Percentiles rank a stretch among this genome's conserved stretches.
Conservation (phyloP, 176 grass and related monocot genomes). For the Zea luxurians region DNA sequence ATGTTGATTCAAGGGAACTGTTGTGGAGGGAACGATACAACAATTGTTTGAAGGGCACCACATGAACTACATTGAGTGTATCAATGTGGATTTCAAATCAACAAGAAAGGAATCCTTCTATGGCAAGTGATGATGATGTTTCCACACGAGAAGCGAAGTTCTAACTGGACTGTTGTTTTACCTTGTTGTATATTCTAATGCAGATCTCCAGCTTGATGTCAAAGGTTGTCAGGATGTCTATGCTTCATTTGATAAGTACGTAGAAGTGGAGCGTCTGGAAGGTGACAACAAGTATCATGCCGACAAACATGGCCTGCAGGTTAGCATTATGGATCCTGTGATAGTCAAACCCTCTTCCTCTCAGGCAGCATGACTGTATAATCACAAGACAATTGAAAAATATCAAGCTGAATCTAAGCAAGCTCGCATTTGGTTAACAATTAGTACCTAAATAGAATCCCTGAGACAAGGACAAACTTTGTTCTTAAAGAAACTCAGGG, state of each 20-base stretch:
- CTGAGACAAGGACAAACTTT: background rate
- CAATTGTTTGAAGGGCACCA: conserved; percentile 99
- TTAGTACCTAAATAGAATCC: background rate
- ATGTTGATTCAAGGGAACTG: conserved; percentile 84
- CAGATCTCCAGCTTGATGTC: conserved; percentile 98
- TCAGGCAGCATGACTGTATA: background rate
- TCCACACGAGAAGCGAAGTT: conserved; percentile 13
- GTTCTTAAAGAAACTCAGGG: background rate
- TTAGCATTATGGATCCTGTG: conserved; percentile 36
- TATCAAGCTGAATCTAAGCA: background rate
- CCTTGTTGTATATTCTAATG: conserved; percentile 35
- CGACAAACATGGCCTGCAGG: conserved; percentile 89
- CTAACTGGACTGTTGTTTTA: conserved; percentile 15
- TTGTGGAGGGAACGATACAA: conserved; percentile 98
- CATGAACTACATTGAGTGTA: conserved; percentile 98
- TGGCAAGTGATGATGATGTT: conserved; percentile 57
- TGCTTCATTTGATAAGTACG: conserved; percentile 98
- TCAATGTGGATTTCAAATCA: conserved; percentile 98
- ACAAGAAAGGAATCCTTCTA: conserved; percentile 99
- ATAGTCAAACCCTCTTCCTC: background rate
- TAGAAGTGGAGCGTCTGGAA: conserved; percentile 90
- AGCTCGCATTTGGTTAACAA: background rate
- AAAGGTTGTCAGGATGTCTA: conserved; percentile 96
- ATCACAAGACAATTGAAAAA: background rate
- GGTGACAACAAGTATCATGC: conserved; percentile 99